Percentiles rank a stretch among this genome's conserved stretches.
These are phyloP conservation scores for Epichloe gansuensis DNA, from an alignment of 2,329 filamentous ascomycete species.

Conservation along the genomic window DNA sequence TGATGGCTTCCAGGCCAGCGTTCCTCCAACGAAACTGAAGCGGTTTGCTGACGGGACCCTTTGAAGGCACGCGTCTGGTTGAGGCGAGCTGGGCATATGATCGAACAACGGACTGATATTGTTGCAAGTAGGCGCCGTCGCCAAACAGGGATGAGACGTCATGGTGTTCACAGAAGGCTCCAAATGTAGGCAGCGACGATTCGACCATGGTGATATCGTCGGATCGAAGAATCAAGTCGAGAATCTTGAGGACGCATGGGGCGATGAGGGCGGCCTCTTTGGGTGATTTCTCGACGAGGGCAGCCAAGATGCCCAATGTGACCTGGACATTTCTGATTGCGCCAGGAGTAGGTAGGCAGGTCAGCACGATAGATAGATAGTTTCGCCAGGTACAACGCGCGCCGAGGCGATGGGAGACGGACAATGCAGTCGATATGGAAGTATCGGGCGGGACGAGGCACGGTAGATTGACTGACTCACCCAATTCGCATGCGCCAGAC, in stretches of 20 bases:
- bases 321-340: conserved; percentile 71
- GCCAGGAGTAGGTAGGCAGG: neutral
- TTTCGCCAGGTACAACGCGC: neutral
- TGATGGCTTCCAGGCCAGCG: conserved; percentile 64
- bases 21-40: conserved; percentile 68
- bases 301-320: conserved; percentile 81
- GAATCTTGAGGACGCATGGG: conserved; percentile 68
- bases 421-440: neutral
- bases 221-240: conserved; percentile 70
- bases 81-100: conserved; percentile 72
- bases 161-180: conserved; percentile 78
- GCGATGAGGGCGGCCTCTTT: conserved; percentile 86
- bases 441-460: neutral
- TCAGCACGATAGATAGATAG: neutral
- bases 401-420: neutral
- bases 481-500: conserved; percentile 81
- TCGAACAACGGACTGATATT: conserved; percentile 71
- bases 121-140: conserved; percentile 68
- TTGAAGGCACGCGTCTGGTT: conserved; percentile 39
- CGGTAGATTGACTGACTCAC: conserved; percentile 34
- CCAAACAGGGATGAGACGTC: conserved; percentile 75
- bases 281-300: conserved; percentile 83
- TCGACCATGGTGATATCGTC: conserved; percentile 88
- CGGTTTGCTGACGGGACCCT: conserved; percentile 49
- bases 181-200: conserved; percentile 74